phyloP scores from a whole-genome alignment of 108 stramenopile species.

The Cyclotella sp. region DNA sequence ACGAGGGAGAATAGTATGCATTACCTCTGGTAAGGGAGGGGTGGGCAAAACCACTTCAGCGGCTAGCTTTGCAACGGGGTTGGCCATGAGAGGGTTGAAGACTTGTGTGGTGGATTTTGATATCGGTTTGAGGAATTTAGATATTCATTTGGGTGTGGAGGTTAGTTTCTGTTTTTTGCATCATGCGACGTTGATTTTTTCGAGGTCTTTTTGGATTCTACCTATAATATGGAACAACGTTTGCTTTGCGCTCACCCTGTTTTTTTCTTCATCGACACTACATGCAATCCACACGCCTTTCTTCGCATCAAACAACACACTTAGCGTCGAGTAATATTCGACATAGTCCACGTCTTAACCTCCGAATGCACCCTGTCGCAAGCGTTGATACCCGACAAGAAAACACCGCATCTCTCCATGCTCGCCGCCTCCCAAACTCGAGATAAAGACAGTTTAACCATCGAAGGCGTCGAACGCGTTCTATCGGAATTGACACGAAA shows the following conservation, averaged over 20 bases:
- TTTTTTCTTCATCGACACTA: not conserved
- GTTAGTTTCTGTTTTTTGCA: not conserved
- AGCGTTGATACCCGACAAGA: conserved; percentile 66
- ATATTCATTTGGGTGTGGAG: conserved; percentile 72
- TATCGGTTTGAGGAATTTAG: conserved; percentile 71
- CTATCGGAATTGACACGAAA: conserved; percentile 46
- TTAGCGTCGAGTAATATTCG: conserved; percentile 68
- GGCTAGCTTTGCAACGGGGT: conserved; percentile 56
- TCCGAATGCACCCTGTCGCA: conserved; percentile 65
- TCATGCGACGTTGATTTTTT: no score
- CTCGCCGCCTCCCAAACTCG: conserved; percentile 75
- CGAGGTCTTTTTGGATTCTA: no score
- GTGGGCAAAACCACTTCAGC: conserved; percentile 76
- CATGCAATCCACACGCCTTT: not conserved
- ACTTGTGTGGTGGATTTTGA: conserved; percentile 78
- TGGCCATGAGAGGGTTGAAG: conserved; percentile 45
- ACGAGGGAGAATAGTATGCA: conserved; percentile 56
- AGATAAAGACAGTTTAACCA: conserved; percentile 68
- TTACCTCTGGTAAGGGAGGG: conserved; percentile 78
- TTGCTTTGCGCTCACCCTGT: not conserved
- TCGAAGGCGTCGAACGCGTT: conserved; percentile 66
- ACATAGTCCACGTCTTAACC: conserved; percentile 68
- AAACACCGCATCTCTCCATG: conserved; percentile 50
- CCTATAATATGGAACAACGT: no score
- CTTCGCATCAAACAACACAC: not conserved